A percentile compares a stretch with the other conserved stretches of the same genome.
These are phyloP conservation scores for Starmerella sp. DNA, from an alignment of 805 yeast genomes.

Conservation along the genomic window DNA sequence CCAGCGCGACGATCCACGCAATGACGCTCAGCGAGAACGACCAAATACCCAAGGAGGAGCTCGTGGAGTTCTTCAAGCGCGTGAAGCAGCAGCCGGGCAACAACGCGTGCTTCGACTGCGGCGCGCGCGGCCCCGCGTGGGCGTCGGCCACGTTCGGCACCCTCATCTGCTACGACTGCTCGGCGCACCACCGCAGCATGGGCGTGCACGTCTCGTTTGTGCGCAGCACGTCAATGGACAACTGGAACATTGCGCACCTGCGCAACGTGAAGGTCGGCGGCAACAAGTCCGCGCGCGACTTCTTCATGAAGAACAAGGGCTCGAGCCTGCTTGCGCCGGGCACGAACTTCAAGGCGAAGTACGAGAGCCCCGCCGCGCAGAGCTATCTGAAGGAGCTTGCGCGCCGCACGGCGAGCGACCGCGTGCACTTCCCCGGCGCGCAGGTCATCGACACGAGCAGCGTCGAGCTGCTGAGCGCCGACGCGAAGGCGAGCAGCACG, in stretches of 20 bases:
- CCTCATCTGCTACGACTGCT: slow-evolving; percentile 83
- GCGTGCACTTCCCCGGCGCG: slow-evolving; percentile 52
- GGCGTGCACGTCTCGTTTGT: slow-evolving; percentile 96
- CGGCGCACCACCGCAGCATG: slow-evolving; percentile 87
- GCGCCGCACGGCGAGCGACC: slow-evolving; percentile 55
- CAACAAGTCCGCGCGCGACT: slow-evolving; percentile 74
- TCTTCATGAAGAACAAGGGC: slow-evolving; percentile 76
- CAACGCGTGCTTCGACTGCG: slow-evolving; percentile 80
- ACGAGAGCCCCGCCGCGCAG: slow-evolving; percentile 67
- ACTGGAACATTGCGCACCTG: slow-evolving; percentile 85
- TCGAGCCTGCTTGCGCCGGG: slow-evolving; percentile 47
- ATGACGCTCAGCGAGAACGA: slow-evolving; percentile 17
- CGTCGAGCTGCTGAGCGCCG: slow-evolving; percentile 1
- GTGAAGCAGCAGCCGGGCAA: slow-evolving; percentile 61
- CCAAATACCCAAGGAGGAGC: slow-evolving; percentile 45
- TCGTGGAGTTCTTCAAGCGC: slow-evolving; percentile 50
- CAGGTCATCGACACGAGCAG: slow-evolving; percentile 24
- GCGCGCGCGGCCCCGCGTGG: slow-evolving; percentile 94
- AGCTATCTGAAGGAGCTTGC: slow-evolving; percentile 73
- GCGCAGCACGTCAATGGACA: slow-evolving; percentile 80
- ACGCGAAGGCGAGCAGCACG: slow-evolving; percentile 16
- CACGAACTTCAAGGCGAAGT: slow-evolving; percentile 62
- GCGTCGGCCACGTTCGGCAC: slow-evolving; percentile 95
- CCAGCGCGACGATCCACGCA: background rate
- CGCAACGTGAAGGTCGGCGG: slow-evolving; percentile 93